phyloP scores from a whole-genome alignment of 345 rosid species.

The Ailanthus altissimus region DNA sequence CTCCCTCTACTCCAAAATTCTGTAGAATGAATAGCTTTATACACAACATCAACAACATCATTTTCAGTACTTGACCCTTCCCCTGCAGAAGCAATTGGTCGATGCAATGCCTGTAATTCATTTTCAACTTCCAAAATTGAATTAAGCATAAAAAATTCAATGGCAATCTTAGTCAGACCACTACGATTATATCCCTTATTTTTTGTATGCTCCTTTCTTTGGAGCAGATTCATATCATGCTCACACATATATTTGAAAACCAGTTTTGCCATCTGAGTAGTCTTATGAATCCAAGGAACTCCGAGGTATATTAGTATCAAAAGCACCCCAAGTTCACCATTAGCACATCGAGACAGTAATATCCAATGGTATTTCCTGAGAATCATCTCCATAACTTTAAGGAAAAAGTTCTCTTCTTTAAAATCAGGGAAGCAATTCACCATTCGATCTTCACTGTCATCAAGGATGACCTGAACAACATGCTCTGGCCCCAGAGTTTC shows the following conservation, averaged over 20 bases:
- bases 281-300: not conserved
- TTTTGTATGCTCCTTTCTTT: not conserved
- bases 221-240: not conserved
- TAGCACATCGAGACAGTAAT: not conserved
- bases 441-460: not conserved
- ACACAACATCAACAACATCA: not conserved
- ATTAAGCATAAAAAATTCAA: not conserved
- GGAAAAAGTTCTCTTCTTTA: not conserved
- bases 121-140: conserved; percentile 9
- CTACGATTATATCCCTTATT: not conserved
- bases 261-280: not conserved
- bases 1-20: conserved; percentile 19
- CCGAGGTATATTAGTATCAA: not conserved
- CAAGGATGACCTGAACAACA: conserved; percentile 20
- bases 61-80: not conserved
- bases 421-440: not conserved
- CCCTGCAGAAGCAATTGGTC: not conserved
- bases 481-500: not conserved
- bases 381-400: not conserved
- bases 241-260: not conserved
- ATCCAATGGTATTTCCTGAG: not conserved
- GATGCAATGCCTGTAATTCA: conserved; percentile 1
- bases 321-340: not conserved
- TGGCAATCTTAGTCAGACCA: not conserved
- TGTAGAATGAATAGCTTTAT: not conserved